phyloP scores from a whole-genome alignment of 257 asterid species.

The Lycium barbarum region DNA sequence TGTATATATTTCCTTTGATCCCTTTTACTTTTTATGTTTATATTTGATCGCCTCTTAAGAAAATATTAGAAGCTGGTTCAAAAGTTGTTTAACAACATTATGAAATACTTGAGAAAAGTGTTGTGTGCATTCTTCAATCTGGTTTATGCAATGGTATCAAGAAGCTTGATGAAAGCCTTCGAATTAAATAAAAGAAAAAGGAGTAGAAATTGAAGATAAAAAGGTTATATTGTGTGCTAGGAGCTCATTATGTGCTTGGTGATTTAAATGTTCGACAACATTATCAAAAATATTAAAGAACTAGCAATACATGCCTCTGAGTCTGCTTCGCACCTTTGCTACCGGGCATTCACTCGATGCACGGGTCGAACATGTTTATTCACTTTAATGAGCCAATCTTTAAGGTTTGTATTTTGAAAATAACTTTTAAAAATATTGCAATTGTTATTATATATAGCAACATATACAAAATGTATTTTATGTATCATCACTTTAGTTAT shows the following conservation, averaged over 20 bases:
- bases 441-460: no score
- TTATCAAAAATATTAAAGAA: background rate
- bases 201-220: background rate
- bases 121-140: background rate
- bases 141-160: background rate
- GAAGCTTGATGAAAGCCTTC: background rate
- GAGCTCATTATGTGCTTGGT: background rate
- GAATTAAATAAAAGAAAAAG: background rate
- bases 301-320: no score
- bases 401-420: no score
- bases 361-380: no score
- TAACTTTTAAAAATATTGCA: no score
- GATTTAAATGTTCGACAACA: background rate
- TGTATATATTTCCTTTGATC: background rate
- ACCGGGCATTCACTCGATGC: no score
- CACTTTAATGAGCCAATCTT: no score
- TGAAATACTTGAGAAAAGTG: background rate
- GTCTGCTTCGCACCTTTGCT: no score
- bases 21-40: background rate
- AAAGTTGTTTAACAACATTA: background rate
- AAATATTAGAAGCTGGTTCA: background rate
- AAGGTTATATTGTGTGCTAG: background rate
- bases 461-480: no score
- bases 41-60: background rate
- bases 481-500: no score